phyloP scores from a whole-genome alignment of 2,329 filamentous ascomycete genomes.

The Onygenales sp. region DNA sequence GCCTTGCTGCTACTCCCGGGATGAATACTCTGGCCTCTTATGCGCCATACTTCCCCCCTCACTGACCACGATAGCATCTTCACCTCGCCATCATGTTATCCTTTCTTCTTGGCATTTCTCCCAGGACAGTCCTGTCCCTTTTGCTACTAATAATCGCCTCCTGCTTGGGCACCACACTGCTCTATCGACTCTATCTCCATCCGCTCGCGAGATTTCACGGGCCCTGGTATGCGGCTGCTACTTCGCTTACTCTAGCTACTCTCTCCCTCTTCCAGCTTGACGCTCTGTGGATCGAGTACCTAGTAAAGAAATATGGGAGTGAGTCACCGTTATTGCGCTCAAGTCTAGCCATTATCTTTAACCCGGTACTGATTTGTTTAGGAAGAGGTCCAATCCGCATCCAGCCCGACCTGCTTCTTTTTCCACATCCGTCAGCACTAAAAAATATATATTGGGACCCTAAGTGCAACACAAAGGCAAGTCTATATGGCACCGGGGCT shows the following conservation, averaged over 20 bases:
- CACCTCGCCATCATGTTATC: too few species aligned
- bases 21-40: too few species aligned
- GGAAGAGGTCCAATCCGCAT: slow-evolving; percentile 29
- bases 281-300: slow-evolving; percentile 14
- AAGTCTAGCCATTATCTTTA: background rate
- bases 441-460: slow-evolving; percentile 34
- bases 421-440: slow-evolving; percentile 24
- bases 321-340: background rate
- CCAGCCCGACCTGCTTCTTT: slow-evolving; percentile 28
- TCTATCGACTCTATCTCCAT: slow-evolving; percentile 15
- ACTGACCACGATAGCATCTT: too few species aligned
- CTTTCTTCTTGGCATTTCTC: too few species aligned
- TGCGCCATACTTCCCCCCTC: too few species aligned
- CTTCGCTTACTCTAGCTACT: slow-evolving; percentile 13
- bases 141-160: too few species aligned
- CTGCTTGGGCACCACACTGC: too few species aligned
- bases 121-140: too few species aligned
- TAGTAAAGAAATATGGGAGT: slow-evolving; percentile 16
- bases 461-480: slow-evolving; percentile 25
- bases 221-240: slow-evolving; percentile 15
- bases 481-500: slow-evolving; percentile 26
- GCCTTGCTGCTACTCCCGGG: too few species aligned
- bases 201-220: slow-evolving; percentile 14
- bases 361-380: background rate
- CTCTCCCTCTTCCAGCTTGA: slow-evolving; percentile 11